phyloP scores from a whole-genome alignment of 352 stramenopile genomes.

The Pythium biforme region DNA sequence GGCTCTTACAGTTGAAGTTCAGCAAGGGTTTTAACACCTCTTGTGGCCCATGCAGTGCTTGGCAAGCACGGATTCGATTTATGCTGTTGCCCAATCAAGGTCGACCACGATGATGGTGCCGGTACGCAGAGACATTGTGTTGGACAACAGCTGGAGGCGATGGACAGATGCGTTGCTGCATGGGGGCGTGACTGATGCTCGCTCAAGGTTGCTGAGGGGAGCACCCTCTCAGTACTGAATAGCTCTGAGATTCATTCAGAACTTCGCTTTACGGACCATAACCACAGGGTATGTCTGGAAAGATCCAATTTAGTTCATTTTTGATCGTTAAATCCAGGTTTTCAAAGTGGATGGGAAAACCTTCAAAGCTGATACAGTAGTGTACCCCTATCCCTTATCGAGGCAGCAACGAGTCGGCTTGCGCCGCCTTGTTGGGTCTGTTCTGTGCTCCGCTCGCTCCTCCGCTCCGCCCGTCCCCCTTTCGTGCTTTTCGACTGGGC shows the following conservation, averaged over 20 bases:
- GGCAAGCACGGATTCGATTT: not conserved
- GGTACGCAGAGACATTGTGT: not conserved
- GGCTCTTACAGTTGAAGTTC: conserved; percentile 23
- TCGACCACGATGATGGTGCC: not conserved
- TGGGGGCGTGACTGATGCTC: conserved; percentile 9
- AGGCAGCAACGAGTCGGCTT: not conserved
- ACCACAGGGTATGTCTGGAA: too few relatives aligned
- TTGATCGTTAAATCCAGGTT: not conserved
- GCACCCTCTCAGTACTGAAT: not conserved
- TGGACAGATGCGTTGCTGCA: conserved; percentile 1
- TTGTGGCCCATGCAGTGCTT: not conserved
- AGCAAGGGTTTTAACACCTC: conserved; percentile 14
- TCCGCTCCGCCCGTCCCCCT: conserved; percentile 10
- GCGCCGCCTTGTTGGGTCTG: not conserved
- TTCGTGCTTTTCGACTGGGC: conserved; percentile 3
- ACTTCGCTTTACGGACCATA: conserved; percentile 1
- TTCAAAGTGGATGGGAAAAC: not conserved
- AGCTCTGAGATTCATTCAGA: not conserved
- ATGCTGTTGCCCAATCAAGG: conserved; percentile 1
- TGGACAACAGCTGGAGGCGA: not conserved
- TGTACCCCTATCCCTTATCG: conserved; percentile 12
- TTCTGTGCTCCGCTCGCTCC: not conserved
- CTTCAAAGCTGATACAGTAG: conserved; percentile 4
- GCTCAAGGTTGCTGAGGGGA: conserved; percentile 3
- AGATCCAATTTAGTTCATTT: not conserved